phyloP scores from a whole-genome alignment of 768 basidiomycete species.

The Leccinum incarnatum region DNA sequence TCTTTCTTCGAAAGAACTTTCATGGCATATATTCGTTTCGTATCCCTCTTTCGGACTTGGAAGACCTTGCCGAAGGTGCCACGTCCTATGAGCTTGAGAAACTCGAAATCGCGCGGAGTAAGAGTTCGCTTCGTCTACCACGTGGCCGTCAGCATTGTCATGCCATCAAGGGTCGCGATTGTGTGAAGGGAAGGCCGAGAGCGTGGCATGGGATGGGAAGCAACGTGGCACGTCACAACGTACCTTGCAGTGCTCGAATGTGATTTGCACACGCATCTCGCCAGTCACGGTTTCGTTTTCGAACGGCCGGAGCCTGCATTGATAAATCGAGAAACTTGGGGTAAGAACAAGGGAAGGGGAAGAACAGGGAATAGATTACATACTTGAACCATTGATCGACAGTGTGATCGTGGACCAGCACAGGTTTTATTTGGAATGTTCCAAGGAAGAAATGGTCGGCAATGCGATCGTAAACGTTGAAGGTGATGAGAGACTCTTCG shows the following conservation, averaged over 20 bases:
- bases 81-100: slow-evolving; percentile 96
- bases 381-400: slow-evolving; percentile 98
- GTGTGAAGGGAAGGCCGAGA: slow-evolving; percentile 24
- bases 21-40: slow-evolving; percentile 99
- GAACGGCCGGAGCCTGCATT: slow-evolving; percentile 62
- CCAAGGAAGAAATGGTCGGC: slow-evolving; percentile 89
- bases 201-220: slow-evolving; percentile 26
- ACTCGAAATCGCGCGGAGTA: slow-evolving; percentile 96
- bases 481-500: slow-evolving; percentile 74
- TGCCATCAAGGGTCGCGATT: slow-evolving; percentile 20
- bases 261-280: slow-evolving; percentile 92
- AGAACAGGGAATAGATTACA: slow-evolving; percentile 35
- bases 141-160: slow-evolving; percentile 20
- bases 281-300: slow-evolving; percentile 85
- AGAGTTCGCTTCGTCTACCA: slow-evolving; percentile 78
- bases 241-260: slow-evolving; percentile 89
- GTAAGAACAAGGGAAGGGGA: slow-evolving; percentile 7
- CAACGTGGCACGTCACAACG: slow-evolving; percentile 15
- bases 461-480: slow-evolving; percentile 90
- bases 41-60: slow-evolving; percentile 98
- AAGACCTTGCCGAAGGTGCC: slow-evolving; percentile 99
- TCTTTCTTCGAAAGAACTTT: slow-evolving; percentile 99
- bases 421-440: slow-evolving; percentile 85
- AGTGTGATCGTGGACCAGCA: slow-evolving; percentile 88
- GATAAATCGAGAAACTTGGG: slow-evolving; percentile 13